phyloP scores from a whole-genome alignment of 345 rosid species.

The Bretschneidera sinensis region DNA sequence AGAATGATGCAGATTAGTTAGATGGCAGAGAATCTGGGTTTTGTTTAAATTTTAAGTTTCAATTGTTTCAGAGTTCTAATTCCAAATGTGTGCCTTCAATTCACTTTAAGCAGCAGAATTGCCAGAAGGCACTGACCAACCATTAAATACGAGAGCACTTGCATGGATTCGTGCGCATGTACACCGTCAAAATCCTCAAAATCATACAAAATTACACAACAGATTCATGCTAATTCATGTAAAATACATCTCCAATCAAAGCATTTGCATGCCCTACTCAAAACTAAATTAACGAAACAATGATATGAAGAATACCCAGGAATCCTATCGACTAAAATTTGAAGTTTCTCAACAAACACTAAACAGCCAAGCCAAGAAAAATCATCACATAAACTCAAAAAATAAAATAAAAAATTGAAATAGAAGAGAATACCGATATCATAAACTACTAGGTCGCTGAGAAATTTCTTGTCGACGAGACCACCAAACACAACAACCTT shows the following conservation, averaged over 20 bases:
- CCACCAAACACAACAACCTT: conserved; percentile 90
- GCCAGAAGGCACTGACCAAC: neutral
- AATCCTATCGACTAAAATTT: conserved; percentile 1
- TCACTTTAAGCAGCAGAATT: neutral
- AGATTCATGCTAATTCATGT: neutral
- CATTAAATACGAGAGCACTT: neutral
- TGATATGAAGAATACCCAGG: neutral
- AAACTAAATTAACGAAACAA: neutral
- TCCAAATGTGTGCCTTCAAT: neutral
- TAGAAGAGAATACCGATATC: conserved; percentile 54
- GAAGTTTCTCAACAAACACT: neutral
- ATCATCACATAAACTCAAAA: neutral
- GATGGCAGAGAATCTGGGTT: neutral
- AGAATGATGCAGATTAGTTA: too few species aligned
- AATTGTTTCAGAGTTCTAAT: neutral
- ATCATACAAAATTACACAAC: neutral
- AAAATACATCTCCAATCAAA: neutral
- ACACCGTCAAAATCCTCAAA: neutral
- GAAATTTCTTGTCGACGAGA: conserved; percentile 73
- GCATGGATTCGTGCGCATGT: neutral
- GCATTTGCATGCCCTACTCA: neutral
- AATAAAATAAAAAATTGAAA: neutral
- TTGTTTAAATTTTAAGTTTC: too few species aligned
- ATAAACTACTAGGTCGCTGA: conserved; percentile 61
- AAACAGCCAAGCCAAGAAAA: neutral